Percentiles rank a stretch among this genome's conserved stretches.
These are phyloP conservation scores for Tulasnella sp. DNA, from an alignment of 768 basidiomycete genomes.

Conservation along the genomic window DNA sequence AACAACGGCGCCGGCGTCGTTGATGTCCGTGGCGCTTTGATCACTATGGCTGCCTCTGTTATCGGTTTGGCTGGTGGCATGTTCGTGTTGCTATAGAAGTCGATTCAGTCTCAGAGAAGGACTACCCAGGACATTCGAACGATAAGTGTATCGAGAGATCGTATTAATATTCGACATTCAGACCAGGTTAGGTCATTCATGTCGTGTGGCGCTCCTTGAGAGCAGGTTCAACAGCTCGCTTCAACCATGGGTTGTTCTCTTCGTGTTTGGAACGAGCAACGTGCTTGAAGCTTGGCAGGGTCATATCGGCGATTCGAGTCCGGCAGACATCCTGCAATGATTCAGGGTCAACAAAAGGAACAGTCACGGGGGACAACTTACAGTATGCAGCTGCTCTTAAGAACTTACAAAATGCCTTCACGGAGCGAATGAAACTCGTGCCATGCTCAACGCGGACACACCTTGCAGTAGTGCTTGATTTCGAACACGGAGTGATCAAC, in stretches of 20 bases:
- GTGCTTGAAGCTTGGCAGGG: conserved; percentile 95
- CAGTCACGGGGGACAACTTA: conserved; percentile 37
- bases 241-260: conserved; percentile 89
- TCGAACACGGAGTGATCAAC: conserved; percentile 99
- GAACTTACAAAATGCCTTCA: conserved; percentile 49
- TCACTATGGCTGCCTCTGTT: conserved; percentile 12
- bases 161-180: conserved; percentile 76
- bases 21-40: background rate
- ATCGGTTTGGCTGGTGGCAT: conserved; percentile 26
- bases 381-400: conserved; percentile 88
- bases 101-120: conserved; percentile 95
- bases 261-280: conserved; percentile 82
- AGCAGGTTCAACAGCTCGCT: conserved; percentile 92
- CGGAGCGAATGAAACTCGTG: conserved; percentile 40
- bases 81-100: conserved; percentile 13
- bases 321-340: conserved; percentile 79
- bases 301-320: conserved; percentile 96
- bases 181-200: conserved; percentile 93
- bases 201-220: conserved; percentile 99
- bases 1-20: conserved; percentile 4
- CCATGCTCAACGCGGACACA: conserved; percentile 21
- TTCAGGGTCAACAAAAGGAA: background rate
- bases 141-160: conserved; percentile 83
- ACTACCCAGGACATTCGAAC: conserved; percentile 91
- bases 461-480: conserved; percentile 94